Evolutionary conservation across 2,329 filamentous ascomycete genomes (phyloP), one percentile per base, ranked within the genome.

Genomic region (Nemania sp.): DNA sequence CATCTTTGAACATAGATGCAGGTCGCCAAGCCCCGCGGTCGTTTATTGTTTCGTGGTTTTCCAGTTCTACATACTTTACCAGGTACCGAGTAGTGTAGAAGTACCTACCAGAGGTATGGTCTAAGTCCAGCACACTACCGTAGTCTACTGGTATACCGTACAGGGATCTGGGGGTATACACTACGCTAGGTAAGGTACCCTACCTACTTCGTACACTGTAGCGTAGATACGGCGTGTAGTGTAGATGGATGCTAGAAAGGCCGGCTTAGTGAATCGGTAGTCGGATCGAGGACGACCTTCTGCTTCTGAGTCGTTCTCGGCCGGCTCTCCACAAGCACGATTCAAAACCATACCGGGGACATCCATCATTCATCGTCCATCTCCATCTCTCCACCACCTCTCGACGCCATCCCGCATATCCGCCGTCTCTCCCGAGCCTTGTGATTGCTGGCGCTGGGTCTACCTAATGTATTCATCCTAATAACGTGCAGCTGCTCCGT

Each of bases 261-360:
- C 25, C 25, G 4, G 25, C 25, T 29, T 29, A 29, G 25, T 3
- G 25, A 29, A 29, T 29, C 25, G 25, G 20, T 25, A 46, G 40
- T 12, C 45, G 20, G 35, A 45, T 56, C 35, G 17, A 40, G 20
- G 3, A 35, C 35, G 46, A 5, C 15, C 46, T 11, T 48, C 46
- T 35, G 29, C 46, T 11, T 48, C 46, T 35, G 35, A 54, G 48
- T 62, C 54, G 53, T 53, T 53, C 47, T 49, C 46, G 47, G 48
- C 55, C 42, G 51, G 50, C 46, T 57, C 61, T 59, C 60, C 52
- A 54, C 60, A 39, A 43, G 45, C 61, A 57, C 61, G 63, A 65
- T 58, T 65, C 62, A 55, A 52, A 39, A 29, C 25, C 52, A 51
- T 46, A 42, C 53, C 17, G 15, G 13, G 13, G 39, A 46, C 54